These are phyloP conservation scores for Periconia sp. DNA, from an alignment of 2,329 filamentous ascomycete species.

Conservation along the genomic window DNA sequence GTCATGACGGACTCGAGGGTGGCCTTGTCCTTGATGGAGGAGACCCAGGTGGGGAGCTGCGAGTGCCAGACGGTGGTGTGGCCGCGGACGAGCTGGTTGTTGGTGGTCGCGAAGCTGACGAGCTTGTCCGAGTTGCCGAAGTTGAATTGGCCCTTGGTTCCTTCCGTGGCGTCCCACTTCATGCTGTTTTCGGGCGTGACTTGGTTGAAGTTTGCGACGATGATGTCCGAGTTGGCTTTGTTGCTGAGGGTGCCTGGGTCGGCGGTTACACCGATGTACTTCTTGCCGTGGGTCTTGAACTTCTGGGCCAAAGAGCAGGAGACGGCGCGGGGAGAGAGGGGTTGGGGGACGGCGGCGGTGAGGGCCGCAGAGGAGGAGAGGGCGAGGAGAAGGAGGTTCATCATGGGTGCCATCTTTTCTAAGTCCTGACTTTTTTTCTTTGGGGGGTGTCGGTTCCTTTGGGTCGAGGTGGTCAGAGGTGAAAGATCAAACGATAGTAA, in stretches of 20 bases:
- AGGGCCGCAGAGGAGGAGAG: constrained; percentile 30
- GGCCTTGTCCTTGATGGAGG: constrained; percentile 53
- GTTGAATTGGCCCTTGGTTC: constrained; percentile 54
- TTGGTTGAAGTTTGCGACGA: constrained; percentile 64
- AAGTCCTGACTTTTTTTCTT: too few species aligned
- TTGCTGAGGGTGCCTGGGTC: constrained; percentile 57
- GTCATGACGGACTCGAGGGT: constrained; percentile 59
- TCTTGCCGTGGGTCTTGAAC: constrained; percentile 65
- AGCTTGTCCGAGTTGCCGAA: constrained; percentile 60
- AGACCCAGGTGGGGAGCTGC: constrained; percentile 59
- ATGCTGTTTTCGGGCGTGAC: constrained; percentile 70
- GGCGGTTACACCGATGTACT: constrained; percentile 64
- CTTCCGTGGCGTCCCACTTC: constrained; percentile 66
- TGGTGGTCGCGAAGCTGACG: constrained; percentile 59
- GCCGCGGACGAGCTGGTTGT: constrained; percentile 62
- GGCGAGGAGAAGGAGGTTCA: constrained; percentile 25
- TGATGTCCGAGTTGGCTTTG: constrained; percentile 57
- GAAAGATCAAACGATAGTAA: constrained; percentile 17
- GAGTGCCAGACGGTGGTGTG: constrained; percentile 68
- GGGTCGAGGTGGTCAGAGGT: constrained; percentile 23
- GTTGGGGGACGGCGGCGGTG: constrained; percentile 22
- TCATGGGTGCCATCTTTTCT: background rate
- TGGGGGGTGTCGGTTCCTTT: too few species aligned
- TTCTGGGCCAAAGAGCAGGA: constrained; percentile 52
- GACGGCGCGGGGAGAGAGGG: too few species aligned